Percentiles rank a stretch among this genome's conserved stretches.
Evolutionary conservation across 2,329 filamentous ascomycete species (phyloP).

Genomic region (Didymella keratinophila): DNA sequence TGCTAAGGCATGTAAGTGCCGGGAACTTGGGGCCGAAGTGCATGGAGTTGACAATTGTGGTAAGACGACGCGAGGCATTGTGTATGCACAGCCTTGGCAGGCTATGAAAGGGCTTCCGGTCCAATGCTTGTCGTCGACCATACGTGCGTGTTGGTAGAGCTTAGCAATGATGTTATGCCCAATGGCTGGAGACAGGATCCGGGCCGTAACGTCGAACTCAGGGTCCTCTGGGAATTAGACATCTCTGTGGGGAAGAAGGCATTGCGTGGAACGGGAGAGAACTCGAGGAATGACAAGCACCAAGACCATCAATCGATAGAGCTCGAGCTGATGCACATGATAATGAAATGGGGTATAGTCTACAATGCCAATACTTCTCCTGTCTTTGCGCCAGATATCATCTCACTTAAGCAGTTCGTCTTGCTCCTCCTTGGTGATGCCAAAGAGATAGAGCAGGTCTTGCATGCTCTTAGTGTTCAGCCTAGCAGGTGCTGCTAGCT

Average conservation of each 20-base stretch:
- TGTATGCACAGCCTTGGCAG: background rate
- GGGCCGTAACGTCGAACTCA: too few relatives aligned
- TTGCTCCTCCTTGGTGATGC: slow-evolving; percentile 72
- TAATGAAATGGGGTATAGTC: slow-evolving; percentile 18
- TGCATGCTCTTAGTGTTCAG: slow-evolving; percentile 75
- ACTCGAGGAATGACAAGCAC: background rate
- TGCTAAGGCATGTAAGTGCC: background rate
- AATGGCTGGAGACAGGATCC: background rate
- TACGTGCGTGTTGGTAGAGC: background rate
- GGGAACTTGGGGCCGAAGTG: background rate
- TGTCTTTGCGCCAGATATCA: too few relatives aligned
- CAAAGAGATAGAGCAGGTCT: slow-evolving; percentile 78
- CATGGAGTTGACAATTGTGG: background rate
- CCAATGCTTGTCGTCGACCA: background rate
- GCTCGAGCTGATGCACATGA: background rate
- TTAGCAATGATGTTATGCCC: background rate
- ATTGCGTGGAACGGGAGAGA: background rate
- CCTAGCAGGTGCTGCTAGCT: slow-evolving; percentile 76
- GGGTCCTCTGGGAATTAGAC: background rate
- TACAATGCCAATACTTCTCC: background rate
- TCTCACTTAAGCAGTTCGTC: slow-evolving; percentile 54
- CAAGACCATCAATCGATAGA: background rate
- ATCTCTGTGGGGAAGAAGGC: background rate
- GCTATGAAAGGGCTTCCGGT: background rate
- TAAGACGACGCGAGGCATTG: background rate